These are phyloP conservation scores for Bolboschoenoplectus hybrid DNA, from an alignment of 202 grass and related monocot genomes.

Conservation along the genomic window DNA sequence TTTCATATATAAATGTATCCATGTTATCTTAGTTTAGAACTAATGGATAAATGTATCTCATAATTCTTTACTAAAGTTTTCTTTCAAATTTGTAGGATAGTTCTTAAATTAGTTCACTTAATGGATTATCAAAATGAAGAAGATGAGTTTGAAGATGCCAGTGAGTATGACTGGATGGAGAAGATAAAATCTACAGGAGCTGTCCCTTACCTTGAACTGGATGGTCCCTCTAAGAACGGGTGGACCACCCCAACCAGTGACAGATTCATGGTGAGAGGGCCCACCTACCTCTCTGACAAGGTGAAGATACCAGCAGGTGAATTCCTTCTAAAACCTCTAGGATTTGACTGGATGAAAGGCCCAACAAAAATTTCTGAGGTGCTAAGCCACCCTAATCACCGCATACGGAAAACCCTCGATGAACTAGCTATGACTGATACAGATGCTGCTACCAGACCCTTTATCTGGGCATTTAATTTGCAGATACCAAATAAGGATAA, in stretches of 20 bases:
- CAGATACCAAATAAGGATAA: conserved; percentile 89
- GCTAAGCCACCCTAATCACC: conserved; percentile 70
- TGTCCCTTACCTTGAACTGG: conserved; percentile 62
- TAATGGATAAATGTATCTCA: neutral
- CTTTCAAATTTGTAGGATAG: neutral
- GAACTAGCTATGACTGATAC: conserved; percentile 44
- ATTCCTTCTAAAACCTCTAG: conserved; percentile 87
- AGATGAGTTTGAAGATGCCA: conserved; percentile 42
- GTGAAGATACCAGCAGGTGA: conserved; percentile 73
- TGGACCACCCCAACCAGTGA: conserved; percentile 72
- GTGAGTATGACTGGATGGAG: conserved; percentile 62
- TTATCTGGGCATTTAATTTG: conserved; percentile 95
- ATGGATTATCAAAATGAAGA: conserved; percentile 64
- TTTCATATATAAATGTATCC: neutral
- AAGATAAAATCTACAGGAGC: conserved; percentile 61
- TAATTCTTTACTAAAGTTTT: neutral
- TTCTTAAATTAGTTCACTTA: conserved; percentile 24
- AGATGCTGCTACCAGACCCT: conserved; percentile 59
- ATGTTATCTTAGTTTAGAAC: neutral
- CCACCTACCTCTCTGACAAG: conserved; percentile 77
- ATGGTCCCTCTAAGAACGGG: conserved; percentile 51
- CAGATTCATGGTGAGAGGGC: conserved; percentile 83
- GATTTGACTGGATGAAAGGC: conserved; percentile 88
- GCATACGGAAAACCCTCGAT: conserved; percentile 69
- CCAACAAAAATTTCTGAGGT: conserved; percentile 66